Base-by-base conservation (phyloP, 371 early-diverging fungal genomes). In the Mucor piriformis region DNA sequence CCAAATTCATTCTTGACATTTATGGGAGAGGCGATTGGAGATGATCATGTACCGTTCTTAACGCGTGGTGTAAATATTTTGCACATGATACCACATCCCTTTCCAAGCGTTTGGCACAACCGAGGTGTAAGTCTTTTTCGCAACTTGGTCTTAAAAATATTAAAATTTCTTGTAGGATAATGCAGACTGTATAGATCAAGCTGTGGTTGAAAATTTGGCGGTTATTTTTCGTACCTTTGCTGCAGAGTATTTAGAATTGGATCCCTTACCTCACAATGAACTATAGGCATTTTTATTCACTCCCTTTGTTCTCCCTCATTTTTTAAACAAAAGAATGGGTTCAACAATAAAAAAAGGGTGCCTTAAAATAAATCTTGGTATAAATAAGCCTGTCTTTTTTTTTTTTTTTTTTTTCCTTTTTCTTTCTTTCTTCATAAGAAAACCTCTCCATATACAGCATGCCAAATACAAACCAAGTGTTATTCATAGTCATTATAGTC, bases 21-120 rank as follows among this genome's bases (percentile, higher is more conserved):
- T 29, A 58, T 59, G 15, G 74, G 79, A 37, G 61, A 71, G 24
- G 55, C 69, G 6, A 78, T 97, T 38, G 88, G 88, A 50, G 98
- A 98, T 68, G 98, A 98, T 70, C 98, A 98, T 74, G 58, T 85
- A 12, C 98, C 98, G 3, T 98, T 98, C 71, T 27, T 89, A 40
- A 47, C 77, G 15, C 81, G 85, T 33, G 91, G 92, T 18, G 93
- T 96, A 0, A 90, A 92, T 5, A 81, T 96, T 37, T 74, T 96
- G 23, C 98, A 97, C 72, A 60, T 94, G 27, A 97, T 98, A 52
- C 88, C 97, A 2, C 60, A 67, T n/a, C 92, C 92, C 15, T 98
- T 98, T 72, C 98, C 98, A 4, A 34, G 37, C 8, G 95, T 88
- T 8, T 98, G 98, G 98, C 98, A 98, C 68, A 91, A 63, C 5